Percentiles rank a stretch among this genome's conserved stretches.
Conservation (phyloP, 2,329 filamentous ascomycete species). For the Paracoccidioides brasiliensis region DNA sequence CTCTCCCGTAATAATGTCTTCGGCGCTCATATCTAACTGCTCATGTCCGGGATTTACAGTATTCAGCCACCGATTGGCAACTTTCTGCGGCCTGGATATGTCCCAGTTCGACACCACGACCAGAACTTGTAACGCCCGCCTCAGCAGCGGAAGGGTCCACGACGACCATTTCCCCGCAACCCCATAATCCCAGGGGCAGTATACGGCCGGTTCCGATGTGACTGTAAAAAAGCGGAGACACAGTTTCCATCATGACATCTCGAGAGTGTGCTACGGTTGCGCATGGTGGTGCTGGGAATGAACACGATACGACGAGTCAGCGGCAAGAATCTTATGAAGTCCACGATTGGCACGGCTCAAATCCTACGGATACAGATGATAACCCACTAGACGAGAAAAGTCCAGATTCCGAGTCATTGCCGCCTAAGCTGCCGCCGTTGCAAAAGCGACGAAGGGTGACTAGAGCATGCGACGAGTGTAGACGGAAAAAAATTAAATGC, state of each 20-base stretch:
- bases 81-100: conserved; percentile 7
- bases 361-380: background rate
- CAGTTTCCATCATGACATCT: background rate
- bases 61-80: background rate
- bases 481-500: conserved; percentile 78
- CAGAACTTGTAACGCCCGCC: background rate
- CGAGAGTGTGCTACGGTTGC: background rate
- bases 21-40: background rate
- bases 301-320: background rate
- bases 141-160: conserved; percentile 8
- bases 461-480: conserved; percentile 68
- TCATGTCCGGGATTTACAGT: background rate
- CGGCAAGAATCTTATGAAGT: background rate
- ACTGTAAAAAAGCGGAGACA: background rate
- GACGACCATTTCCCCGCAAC: conserved; percentile 5
- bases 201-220: conserved; percentile 8
- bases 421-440: conserved; percentile 37
- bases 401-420: conserved; percentile 16
- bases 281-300: background rate
- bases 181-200: background rate
- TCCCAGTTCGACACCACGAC: conserved; percentile 6
- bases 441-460: conserved; percentile 70
- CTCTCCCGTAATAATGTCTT: background rate
- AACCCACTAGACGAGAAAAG: conserved; percentile 1
- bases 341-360: background rate